These are phyloP conservation scores for Phascolomyces articulosus DNA, from an alignment of 371 early-diverging fungal genomes.

Conservation along the genomic window DNA sequence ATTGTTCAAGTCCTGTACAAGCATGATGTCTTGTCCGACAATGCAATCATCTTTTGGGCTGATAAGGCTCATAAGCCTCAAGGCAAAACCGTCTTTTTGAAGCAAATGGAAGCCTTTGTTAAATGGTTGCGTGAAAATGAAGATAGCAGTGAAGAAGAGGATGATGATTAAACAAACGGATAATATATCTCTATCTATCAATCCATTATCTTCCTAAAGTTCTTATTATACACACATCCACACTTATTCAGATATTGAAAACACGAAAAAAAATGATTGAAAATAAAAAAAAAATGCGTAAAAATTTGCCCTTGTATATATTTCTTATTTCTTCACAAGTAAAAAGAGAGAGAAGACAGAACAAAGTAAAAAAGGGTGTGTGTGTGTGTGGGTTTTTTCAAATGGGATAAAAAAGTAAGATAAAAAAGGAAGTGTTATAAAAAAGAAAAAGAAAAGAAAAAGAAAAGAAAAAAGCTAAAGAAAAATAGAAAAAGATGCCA, in stretches of 20 bases:
- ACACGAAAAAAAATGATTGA: too few relatives aligned
- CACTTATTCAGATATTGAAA: too few relatives aligned
- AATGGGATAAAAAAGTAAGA: too few relatives aligned
- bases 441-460: neutral
- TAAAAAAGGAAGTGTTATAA: too few relatives aligned
- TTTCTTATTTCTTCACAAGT: too few relatives aligned
- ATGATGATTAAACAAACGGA: conserved; percentile 37
- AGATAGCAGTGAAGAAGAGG: conserved; percentile 76
- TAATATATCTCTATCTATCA: neutral
- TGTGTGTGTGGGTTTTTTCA: too few relatives aligned
- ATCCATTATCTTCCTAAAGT: too few relatives aligned
- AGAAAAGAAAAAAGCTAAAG: conserved; percentile 1
- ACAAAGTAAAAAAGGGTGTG: too few relatives aligned
- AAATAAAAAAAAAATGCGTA: too few relatives aligned
- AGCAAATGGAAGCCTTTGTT: conserved; percentile 91
- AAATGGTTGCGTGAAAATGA: conserved; percentile 80
- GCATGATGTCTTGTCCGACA: conserved; percentile 87
- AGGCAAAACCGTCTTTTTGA: conserved; percentile 87
- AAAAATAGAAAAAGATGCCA: neutral
- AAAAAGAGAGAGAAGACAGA: too few relatives aligned
- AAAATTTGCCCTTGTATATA: too few relatives aligned
- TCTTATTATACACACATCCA: too few relatives aligned
- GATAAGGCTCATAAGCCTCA: conserved; percentile 88
- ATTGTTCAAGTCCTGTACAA: conserved; percentile 85
- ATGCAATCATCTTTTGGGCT: conserved; percentile 91